Evolutionary conservation across 257 asterid species (phyloP), one percentile per base, ranked within the genome.

Genomic region (Thymus mandschuricus): DNA sequence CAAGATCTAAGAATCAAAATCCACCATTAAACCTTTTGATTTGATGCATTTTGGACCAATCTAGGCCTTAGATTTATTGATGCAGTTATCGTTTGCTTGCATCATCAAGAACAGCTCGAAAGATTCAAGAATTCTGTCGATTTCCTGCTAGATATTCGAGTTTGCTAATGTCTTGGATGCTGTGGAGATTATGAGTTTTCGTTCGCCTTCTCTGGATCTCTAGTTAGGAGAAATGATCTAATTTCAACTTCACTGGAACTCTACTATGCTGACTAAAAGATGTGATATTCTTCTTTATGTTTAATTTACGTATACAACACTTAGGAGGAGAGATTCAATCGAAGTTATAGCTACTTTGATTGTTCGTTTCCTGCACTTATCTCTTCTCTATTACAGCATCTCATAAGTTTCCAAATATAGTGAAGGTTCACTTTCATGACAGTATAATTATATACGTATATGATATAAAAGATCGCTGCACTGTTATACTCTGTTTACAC

Each of bases 151-250:
- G 41, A 64, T 27, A 10, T 45, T 45, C 27, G 8, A 54, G 11
- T 33, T 44, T 11, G 44, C 10, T 52, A 4, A 38, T 49, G 27
- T 30, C 49, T 44, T 64, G 38, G 40, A 12, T 43, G 52, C 27
- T 35, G 31, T 44, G 67, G 60, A 73, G 66, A 55, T 5, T 7
- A 9, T 31, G 59, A 43, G 5, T 45, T 56, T 8, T 15, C 46
- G 34, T 21, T 21, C 21, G 21, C 21, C 63, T 73, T 72, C 58
- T 52, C 35, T 60, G 33, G 43, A 34, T 60, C 61, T 34, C 60
- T 60, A 8, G 21, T 21, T 21, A 6, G 9, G 38, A 31, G 55
- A 62, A 44, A 51, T 41, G 44, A 38, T 12, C 35, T 41, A 34
- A 27, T 34, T 6, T 29, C 10, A 29, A 45, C 63, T 73, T 72